Evolutionary conservation across 129 eudicot species (phyloP).

Genomic region (Arctium lappa): DNA sequence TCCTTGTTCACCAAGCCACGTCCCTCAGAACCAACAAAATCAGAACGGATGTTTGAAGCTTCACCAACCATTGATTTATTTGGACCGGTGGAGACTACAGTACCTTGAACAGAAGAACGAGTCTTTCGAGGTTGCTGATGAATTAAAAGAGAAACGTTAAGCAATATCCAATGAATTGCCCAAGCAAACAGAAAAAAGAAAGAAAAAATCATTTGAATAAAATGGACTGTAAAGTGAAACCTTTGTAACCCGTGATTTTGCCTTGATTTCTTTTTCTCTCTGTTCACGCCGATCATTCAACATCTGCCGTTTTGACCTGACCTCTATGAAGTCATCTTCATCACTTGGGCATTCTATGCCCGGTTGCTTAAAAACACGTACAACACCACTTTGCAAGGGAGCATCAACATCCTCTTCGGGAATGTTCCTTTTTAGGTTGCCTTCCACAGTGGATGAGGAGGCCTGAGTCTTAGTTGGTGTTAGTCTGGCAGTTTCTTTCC

Average conservation of each 20-base stretch:
- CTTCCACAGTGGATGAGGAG: constrained; percentile 40
- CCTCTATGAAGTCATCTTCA: constrained; percentile 95
- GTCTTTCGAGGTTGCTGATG: constrained; percentile 59
- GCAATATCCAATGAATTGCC: constrained; percentile 8
- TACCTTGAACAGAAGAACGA: constrained; percentile 40
- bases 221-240: constrained; percentile 20
- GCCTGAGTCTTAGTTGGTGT: constrained; percentile 25
- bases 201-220: not conserved
- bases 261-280: constrained; percentile 87
- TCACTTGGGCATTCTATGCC: constrained; percentile 95
- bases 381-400: constrained; percentile 92
- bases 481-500: constrained; percentile 36
- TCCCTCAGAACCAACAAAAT: constrained; percentile 35
- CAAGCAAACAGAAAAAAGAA: not conserved
- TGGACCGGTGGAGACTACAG: constrained; percentile 21
- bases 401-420: constrained; percentile 82
- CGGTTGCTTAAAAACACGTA: constrained; percentile 71
- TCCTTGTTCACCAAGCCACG: constrained; percentile 45
- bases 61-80: constrained; percentile 40
- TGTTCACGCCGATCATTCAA: constrained; percentile 90
- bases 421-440: constrained; percentile 58
- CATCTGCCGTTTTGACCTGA: constrained; percentile 96
- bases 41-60: constrained; percentile 30
- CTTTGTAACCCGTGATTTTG: constrained; percentile 58
- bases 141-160: constrained; percentile 2